These are phyloP conservation scores for Aspergillus bertholletiae DNA, from an alignment of 495 filamentous ascomycete genomes.

Conservation along the genomic window DNA sequence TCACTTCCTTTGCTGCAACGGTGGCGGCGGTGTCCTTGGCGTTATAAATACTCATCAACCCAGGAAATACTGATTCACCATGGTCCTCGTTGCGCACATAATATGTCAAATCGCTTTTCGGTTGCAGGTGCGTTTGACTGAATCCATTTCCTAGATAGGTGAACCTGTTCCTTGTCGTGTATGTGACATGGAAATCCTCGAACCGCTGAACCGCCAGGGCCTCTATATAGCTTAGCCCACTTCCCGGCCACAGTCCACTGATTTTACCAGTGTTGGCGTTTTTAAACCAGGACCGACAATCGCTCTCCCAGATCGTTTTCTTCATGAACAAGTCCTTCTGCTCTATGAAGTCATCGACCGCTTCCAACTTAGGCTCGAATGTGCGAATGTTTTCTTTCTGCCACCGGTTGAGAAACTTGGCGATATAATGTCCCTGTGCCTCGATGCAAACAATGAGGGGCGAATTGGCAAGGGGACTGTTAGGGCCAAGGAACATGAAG, in stretches of 20 bases:
- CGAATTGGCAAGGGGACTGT: conserved; percentile 19
- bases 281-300: conserved; percentile 44
- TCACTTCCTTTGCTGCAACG: background rate
- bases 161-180: conserved; percentile 39
- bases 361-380: conserved; percentile 3
- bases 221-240: conserved; percentile 46
- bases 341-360: conserved; percentile 45
- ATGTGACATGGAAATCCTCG: conserved; percentile 45
- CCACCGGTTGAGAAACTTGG: conserved; percentile 5
- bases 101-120: background rate
- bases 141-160: conserved; percentile 9
- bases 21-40: background rate
- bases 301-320: conserved; percentile 35
- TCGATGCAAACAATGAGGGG: conserved; percentile 5
- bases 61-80: background rate
- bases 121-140: background rate
- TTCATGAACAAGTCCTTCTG: conserved; percentile 20
- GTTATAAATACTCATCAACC: background rate
- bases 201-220: conserved; percentile 35
- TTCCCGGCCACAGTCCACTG: conserved; percentile 24
- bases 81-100: background rate
- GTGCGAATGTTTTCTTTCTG: conserved; percentile 7
- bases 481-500: conserved; percentile 61
- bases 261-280: conserved; percentile 12
- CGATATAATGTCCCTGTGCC: conserved; percentile 2